These are phyloP conservation scores for Candolleomyces eurysporus DNA, from an alignment of 768 basidiomycete species.

Conservation along the genomic window DNA sequence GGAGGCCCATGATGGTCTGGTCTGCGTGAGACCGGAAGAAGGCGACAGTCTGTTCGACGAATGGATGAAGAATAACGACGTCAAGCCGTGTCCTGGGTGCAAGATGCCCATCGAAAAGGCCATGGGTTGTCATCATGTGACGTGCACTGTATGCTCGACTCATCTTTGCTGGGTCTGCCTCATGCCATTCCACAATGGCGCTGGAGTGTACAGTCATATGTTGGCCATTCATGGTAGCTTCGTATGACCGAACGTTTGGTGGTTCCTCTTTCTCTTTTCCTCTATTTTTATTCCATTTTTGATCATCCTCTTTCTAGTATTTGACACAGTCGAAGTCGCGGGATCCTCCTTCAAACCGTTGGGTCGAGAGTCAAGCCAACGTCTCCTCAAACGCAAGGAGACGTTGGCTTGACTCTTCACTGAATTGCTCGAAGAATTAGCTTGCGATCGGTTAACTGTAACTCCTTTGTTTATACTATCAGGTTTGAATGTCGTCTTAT, in stretches of 20 bases:
- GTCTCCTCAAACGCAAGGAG: too few relatives aligned
- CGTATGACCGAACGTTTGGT: conserved; percentile 5
- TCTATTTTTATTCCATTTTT: background rate
- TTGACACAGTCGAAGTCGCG: too few relatives aligned
- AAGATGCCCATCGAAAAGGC: conserved; percentile 66
- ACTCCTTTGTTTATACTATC: too few relatives aligned
- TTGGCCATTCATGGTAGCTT: conserved; percentile 62
- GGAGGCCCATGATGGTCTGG: conserved; percentile 60
- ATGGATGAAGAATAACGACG: conserved; percentile 63
- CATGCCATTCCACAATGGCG: conserved; percentile 62
- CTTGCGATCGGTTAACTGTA: too few relatives aligned
- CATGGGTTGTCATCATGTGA: conserved; percentile 83
- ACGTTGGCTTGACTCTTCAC: too few relatives aligned
- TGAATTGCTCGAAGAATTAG: too few relatives aligned
- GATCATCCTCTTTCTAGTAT: background rate
- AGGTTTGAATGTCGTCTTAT: too few relatives aligned
- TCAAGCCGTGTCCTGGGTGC: conserved; percentile 76
- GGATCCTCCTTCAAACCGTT: too few relatives aligned
- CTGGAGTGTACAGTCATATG: conserved; percentile 83
- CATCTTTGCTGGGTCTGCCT: conserved; percentile 84
- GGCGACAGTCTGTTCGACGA: conserved; percentile 57
- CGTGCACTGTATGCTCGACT: conserved; percentile 69
- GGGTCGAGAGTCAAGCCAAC: too few relatives aligned
- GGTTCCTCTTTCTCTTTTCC: background rate
- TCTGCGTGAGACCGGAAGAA: conserved; percentile 59